These are phyloP conservation scores for Xylariales sp. DNA, from an alignment of 2,329 filamentous ascomycete genomes.

Conservation along the genomic window DNA sequence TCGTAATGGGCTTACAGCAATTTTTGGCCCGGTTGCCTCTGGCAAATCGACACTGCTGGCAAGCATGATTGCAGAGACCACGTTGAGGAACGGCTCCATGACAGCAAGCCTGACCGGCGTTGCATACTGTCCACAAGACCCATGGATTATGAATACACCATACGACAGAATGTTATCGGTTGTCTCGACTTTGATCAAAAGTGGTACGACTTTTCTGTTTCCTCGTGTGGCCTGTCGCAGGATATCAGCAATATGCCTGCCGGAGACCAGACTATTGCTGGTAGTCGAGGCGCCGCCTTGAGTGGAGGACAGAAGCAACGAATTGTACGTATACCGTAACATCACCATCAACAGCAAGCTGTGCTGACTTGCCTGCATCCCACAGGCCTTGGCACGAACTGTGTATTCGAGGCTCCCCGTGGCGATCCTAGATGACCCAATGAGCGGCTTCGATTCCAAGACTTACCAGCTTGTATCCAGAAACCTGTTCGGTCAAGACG, in stretches of 20 bases:
- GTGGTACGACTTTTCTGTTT: constrained; percentile 12
- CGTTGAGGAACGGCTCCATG: constrained; percentile 8
- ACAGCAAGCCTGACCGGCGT: not conserved
- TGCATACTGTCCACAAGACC: constrained; percentile 17
- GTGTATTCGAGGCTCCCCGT: constrained; percentile 17
- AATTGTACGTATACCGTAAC: not conserved
- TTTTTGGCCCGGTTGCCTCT: constrained; percentile 18
- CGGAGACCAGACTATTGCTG: constrained; percentile 13
- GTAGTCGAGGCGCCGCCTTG: constrained; percentile 12
- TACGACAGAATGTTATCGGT: constrained; percentile 14
- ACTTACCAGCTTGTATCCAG: constrained; percentile 4
- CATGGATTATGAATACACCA: constrained; percentile 18
- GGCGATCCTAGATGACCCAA: constrained; percentile 19
- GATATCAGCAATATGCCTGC: constrained; percentile 10
- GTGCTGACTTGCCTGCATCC: too few species aligned
- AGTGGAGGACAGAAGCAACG: constrained; percentile 15
- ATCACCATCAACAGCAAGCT: not conserved
- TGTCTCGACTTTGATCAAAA: constrained; percentile 10
- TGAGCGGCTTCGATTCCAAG: constrained; percentile 18
- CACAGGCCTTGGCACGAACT: constrained; percentile 18
- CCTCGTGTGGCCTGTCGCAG: constrained; percentile 9
- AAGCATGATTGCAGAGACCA: constrained; percentile 16
- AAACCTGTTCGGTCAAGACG: constrained; percentile 7
- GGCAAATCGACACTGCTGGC: constrained; percentile 20
- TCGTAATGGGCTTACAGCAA: constrained; percentile 8